Base-by-base conservation (phyloP, 2,329 filamentous ascomycete genomes). In the Ophiostoma sp. region DNA sequence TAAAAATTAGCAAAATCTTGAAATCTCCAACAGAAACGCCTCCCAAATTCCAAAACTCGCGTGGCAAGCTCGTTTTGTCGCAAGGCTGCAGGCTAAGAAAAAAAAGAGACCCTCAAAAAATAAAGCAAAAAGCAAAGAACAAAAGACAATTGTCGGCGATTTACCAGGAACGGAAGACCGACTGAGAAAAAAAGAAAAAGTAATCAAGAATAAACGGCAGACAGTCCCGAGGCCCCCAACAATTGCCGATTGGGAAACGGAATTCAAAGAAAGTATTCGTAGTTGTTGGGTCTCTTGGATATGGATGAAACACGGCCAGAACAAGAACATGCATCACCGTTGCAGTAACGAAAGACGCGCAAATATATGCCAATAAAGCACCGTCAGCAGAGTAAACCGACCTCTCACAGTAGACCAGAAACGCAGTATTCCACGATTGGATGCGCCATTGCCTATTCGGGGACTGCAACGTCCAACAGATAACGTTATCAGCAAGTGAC, bases 171-270 rank as follows among this genome's bases (percentile, higher is more conserved):
- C 19, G 28, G 55, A 19, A 33, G 19, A 3, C 55, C 28, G 12
- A 31, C 28, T 28, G 33, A 63, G 17, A 63, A n/a, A 9, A 52
- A 3, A 45, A 45, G 25, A 28, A 55, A 55, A 11, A 25, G 50
- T 48, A 66, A 66, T 66, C 39, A 66, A 66, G 5, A 31, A 28
- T 28, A 48, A 11, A 17, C 39, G 36, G 11, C 31, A 12, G 36
- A 48, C 63, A 31, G 12, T 48, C 63, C 63, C 63, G 63, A 66
- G 63, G 63, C 42, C 63, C 59, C 63, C 63, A 66, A 66, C 63
- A 66, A 66, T 22, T 2, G 42, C 42, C 15, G 15, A 25, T 39
- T 33, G 33, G 7, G 8, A 19, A 59, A 33, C 55, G 55, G 42
- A 4, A 17, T 19, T 48, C 15, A 19, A 48, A 48, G 11, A 3